Base-by-base conservation (phyloP, 352 stramenopile genomes). In the Globisporangium spinosum region DNA sequence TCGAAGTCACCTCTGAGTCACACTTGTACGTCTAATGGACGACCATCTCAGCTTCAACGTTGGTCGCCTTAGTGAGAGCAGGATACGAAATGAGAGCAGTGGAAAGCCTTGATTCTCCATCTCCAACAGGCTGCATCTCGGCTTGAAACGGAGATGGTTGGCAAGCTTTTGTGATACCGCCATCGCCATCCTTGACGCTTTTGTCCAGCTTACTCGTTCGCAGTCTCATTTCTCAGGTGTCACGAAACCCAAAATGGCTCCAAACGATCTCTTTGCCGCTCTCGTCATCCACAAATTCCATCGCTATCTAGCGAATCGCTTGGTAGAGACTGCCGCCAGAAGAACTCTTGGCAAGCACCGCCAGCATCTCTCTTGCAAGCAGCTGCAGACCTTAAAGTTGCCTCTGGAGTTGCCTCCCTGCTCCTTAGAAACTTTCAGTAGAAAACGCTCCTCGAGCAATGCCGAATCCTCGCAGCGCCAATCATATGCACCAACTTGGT, bases 361-460 rank as follows among this genome's bases (percentile, higher is more conserved):
- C 17, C 20, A 7, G 8, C 20, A 49, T 27, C 34, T 27, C 57
- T 62, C 17, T 35, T 47, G 25, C 9, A 25, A 34, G 25, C 45
- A 58, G 60, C 10, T 58, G 60, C 27, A 43, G 20, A 13, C 10
- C 32, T 12, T n/a, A n/a, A 29, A 10, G 32, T n/a, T 62, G 56
- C 7, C 29, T 22, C 8, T 29, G 56, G 10, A 45, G 32, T 47
- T 49, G 32, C 32, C 10, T 29, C 57, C 22, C 8, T 23, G 5
- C 23, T 64, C 60, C 40, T 57, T 3, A 65, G 3, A 63, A 58
- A 57, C 23, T 62, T 67, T 23, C 27, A 1, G 23, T 72, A 62
- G 8, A 69, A 72, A 20, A 32, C 23, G 12, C 62, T 47, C 25
- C n/a, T 29, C 15, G 67, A 29, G 43, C 53, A 43, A 15, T 23